Evolutionary conservation across 768 basidiomycete species (phyloP).

Genomic region (Lactifluus hygrophoroides): DNA sequence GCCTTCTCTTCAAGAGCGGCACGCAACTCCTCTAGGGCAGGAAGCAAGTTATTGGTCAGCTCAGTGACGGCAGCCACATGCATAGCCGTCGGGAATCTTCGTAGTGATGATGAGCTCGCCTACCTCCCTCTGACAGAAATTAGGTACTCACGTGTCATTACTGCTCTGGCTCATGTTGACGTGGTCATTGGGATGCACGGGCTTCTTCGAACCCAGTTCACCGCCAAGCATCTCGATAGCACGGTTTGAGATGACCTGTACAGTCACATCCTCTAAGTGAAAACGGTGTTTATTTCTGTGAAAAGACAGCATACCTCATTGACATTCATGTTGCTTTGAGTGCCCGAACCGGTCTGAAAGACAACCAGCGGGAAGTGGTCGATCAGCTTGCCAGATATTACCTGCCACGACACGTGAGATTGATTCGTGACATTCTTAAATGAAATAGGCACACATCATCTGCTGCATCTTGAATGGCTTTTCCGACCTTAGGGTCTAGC

Average conservation of each 20-base stretch:
- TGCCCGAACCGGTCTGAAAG: constrained; percentile 98
- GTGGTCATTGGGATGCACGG: constrained; percentile 98
- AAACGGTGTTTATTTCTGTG: neutral
- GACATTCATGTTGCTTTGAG: constrained; percentile 97
- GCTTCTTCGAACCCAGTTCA: constrained; percentile 89
- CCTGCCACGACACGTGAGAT: constrained; percentile 38
- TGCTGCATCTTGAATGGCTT: constrained; percentile 86
- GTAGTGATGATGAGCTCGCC: neutral
- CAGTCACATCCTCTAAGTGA: neutral
- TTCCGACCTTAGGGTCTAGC: constrained; percentile 76
- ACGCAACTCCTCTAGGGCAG: constrained; percentile 76
- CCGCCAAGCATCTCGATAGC: constrained; percentile 97
- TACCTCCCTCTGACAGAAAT: neutral
- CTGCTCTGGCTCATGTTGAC: constrained; percentile 99
- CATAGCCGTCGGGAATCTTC: constrained; percentile 99
- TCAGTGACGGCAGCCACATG: constrained; percentile 94
- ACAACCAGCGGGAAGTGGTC: constrained; percentile 98
- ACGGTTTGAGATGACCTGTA: constrained; percentile 91
- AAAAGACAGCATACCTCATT: constrained; percentile 63
- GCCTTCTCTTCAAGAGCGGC: constrained; percentile 80
- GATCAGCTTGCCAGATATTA: constrained; percentile 89
- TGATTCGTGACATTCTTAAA: neutral
- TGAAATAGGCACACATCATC: constrained; percentile 60
- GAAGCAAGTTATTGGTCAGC: constrained; percentile 68
- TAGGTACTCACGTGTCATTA: constrained; percentile 85